Percentiles rank a stretch among this genome's conserved stretches.
Conservation (phyloP, 148 eudicot species). For the Fagopyrum homotropicum region DNA sequence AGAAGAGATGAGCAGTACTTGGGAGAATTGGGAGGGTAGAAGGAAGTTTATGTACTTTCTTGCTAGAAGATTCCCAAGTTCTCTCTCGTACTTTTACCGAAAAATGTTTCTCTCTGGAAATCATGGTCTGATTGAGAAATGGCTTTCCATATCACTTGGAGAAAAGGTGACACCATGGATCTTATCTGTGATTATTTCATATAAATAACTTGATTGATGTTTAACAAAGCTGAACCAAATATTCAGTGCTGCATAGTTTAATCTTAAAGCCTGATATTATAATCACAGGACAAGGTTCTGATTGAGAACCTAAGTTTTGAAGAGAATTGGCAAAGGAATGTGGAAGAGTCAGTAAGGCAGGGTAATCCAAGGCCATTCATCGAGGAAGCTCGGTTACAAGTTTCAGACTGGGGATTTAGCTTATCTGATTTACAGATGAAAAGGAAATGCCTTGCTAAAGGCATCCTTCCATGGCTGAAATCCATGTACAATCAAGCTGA, state of each 20-base stretch:
- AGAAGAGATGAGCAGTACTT: conserved; percentile 67
- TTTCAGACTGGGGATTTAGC: conserved; percentile 81
- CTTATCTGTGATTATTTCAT: neutral
- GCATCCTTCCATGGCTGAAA: conserved; percentile 66
- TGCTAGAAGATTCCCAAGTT: conserved; percentile 62
- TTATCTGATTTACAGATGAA: conserved; percentile 64
- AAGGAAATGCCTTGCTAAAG: conserved; percentile 58
- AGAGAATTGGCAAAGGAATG: conserved; percentile 84
- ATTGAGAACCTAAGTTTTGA: conserved; percentile 43
- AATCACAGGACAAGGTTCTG: conserved; percentile 57
- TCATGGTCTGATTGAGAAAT: conserved; percentile 69
- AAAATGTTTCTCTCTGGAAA: conserved; percentile 74
- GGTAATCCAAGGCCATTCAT: conserved; percentile 48
- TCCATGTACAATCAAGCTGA: conserved; percentile 60
- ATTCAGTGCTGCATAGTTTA: no score
- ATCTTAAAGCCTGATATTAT: no score
- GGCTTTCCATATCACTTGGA: conserved; percentile 57
- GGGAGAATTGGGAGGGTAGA: conserved; percentile 73
- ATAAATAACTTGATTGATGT: neutral
- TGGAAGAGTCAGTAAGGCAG: conserved; percentile 82
- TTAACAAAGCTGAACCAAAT: no score
- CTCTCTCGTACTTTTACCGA: conserved; percentile 51
- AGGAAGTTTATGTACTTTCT: conserved; percentile 65
- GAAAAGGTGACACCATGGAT: conserved; percentile 32
- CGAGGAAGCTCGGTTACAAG: conserved; percentile 71